Evolutionary conservation across 352 stramenopile species (phyloP), one percentile per base, ranked within the genome.

Genomic region (Phytophthora aleatoria): DNA sequence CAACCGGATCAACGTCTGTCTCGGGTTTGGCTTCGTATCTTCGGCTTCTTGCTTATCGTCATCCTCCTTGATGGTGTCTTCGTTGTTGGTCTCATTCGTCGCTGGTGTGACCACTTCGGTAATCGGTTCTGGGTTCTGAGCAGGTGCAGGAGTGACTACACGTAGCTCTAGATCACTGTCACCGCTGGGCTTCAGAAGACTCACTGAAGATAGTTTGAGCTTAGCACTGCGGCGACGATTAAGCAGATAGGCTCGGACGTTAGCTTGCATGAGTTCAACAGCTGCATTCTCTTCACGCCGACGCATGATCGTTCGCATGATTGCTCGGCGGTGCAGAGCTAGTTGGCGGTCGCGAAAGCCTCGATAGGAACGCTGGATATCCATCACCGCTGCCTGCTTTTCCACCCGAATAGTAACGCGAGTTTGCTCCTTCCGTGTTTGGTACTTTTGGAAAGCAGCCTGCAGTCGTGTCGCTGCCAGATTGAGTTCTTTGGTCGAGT

Each of bases 291-390:
- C 63, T 53, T 89, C 67, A 2, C 77, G 65, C 0, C 74, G 68
- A 27, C 69, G 61, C 27, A 80, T 30, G 36, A 90, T 85, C 5
- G 73, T 78, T 31, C 80, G 66, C 51, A 81, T 64, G 15, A 92
- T 70, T 1, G 84, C 84, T 5, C 80, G 76, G 13, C 78, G 81
- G 39, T 92, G 84, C 12, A 87, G 50, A 10, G 66, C 56, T 7
- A 74, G 54, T 68, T 84, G 71, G 2, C 81, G 79, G 8, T 84
- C 74, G 5, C 66, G 61, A 36, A 89, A 92, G 0, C 80, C 81
- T 27, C 81, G 80, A 49, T 83, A 92, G 5, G 75, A 88, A 0
- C 80, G 73, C 56, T 91, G 84, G 41, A 92, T 92, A 28, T 88
- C 72, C 36, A 85, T 56, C 10, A 75, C 84, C 7, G 84, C 84